A percentile compares a stretch with the other conserved stretches of the same genome.
Conservation (phyloP, 352 stramenopile species). For the Pilasporangium apinafurcum region DNA sequence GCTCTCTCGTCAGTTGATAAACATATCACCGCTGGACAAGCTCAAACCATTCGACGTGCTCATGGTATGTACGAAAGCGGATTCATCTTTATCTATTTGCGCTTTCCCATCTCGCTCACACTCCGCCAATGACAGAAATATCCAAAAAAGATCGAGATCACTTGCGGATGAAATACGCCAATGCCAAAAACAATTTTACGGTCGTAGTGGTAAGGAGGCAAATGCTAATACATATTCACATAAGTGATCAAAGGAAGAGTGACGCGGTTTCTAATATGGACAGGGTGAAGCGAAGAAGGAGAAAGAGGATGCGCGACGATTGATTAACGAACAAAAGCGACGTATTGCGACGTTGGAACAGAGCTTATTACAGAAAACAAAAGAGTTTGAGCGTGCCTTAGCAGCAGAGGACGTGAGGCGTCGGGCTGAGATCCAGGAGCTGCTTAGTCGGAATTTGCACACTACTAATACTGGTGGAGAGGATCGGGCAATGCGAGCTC, state of each 20-base stretch:
- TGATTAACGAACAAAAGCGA: slow-evolving; percentile 47
- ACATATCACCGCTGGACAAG: no score
- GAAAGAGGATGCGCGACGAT: slow-evolving; percentile 50
- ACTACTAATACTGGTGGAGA: slow-evolving; percentile 3
- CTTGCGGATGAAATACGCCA: slow-evolving; percentile 69
- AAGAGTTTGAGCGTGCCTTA: slow-evolving; percentile 59
- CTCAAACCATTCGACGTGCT: slow-evolving; percentile 4
- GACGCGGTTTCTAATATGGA: not conserved
- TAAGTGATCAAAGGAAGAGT: no score
- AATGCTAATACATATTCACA: no score
- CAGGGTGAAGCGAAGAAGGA: slow-evolving; percentile 71
- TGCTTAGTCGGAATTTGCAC: slow-evolving; percentile 34
- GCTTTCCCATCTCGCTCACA: not conserved
- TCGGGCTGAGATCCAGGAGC: slow-evolving; percentile 43
- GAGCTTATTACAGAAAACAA: slow-evolving; percentile 39
- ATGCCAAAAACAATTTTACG: slow-evolving; percentile 75
- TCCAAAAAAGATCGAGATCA: slow-evolving; percentile 59
- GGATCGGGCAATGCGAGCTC: slow-evolving; percentile 9
- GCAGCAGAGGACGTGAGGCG: slow-evolving; percentile 32
- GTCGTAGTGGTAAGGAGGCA: slow-evolving; percentile 40
- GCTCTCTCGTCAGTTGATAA: slow-evolving; percentile 5
- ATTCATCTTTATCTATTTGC: not conserved
- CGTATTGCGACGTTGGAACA: slow-evolving; percentile 42
- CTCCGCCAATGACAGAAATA: no score
- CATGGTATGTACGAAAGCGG: slow-evolving; percentile 3